A percentile compares a stretch with the other conserved stretches of the same genome.
Evolutionary conservation across 1,284 basidiomycete genomes (phyloP).

Genomic region (Tremellales sp.): DNA sequence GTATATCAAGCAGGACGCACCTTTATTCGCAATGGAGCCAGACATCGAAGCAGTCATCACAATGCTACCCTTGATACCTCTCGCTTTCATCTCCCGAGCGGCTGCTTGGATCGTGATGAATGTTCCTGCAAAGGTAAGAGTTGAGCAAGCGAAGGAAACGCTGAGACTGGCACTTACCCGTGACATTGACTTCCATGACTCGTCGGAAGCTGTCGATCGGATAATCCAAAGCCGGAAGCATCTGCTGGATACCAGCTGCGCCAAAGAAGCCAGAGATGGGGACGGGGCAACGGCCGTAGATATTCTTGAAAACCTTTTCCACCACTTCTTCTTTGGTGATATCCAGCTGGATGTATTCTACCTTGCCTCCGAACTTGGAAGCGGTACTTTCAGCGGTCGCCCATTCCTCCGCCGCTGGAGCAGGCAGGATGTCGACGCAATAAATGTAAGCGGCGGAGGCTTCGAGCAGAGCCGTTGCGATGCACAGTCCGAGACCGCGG

Average conservation of each 20-base stretch:
- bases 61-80: slow-evolving; percentile 70
- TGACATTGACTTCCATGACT: slow-evolving; percentile 68
- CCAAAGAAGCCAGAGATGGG: slow-evolving; percentile 54
- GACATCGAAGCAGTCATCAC: slow-evolving; percentile 82
- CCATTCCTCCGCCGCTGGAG: slow-evolving; percentile 64
- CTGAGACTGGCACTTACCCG: too few species aligned
- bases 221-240: slow-evolving; percentile 65
- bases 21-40: slow-evolving; percentile 72
- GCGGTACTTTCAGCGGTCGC: slow-evolving; percentile 57
- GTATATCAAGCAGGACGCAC: slow-evolving; percentile 4
- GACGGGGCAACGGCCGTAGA: slow-evolving; percentile 56
- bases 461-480: slow-evolving; percentile 71
- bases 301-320: slow-evolving; percentile 57
- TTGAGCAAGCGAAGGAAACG: too few species aligned
- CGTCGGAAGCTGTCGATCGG: slow-evolving; percentile 66
- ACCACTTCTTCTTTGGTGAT: slow-evolving; percentile 60
- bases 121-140: slow-evolving; percentile 56
- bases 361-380: slow-evolving; percentile 48
- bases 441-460: slow-evolving; percentile 68
- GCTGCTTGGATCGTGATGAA: slow-evolving; percentile 75
- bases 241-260: slow-evolving; percentile 69
- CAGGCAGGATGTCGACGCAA: slow-evolving; percentile 66
- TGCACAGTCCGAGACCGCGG: slow-evolving; percentile 75
- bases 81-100: slow-evolving; percentile 68
- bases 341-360: slow-evolving; percentile 65